phyloP scores from a whole-genome alignment of 1,284 basidiomycete genomes.

The Leccinum brunneo-olivaceum region DNA sequence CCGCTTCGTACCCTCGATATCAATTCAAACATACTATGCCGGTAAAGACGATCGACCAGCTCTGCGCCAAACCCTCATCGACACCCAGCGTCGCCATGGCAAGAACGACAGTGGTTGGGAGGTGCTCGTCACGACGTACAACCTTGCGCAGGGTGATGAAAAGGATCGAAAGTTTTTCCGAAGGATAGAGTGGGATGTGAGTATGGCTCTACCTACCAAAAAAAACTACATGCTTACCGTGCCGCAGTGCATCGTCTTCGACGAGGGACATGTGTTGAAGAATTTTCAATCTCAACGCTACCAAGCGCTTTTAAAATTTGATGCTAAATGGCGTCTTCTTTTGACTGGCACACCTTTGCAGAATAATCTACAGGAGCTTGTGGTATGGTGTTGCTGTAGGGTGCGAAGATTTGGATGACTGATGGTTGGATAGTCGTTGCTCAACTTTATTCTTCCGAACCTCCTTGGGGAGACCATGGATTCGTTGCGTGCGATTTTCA shows the following conservation, averaged over 20 bases:
- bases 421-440: constrained; percentile 63
- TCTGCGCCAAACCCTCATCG: constrained; percentile 67
- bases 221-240: constrained; percentile 6
- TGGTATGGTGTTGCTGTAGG: constrained; percentile 51
- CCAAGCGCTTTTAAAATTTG: constrained; percentile 79
- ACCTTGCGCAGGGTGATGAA: constrained; percentile 82
- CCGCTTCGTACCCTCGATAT: constrained; percentile 81
- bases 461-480: constrained; percentile 76
- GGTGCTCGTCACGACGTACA: constrained; percentile 95
- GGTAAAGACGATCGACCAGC: constrained; percentile 81
- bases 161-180: constrained; percentile 91
- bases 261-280: constrained; percentile 95
- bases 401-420: constrained; percentile 5
- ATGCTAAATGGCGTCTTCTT: constrained; percentile 85
- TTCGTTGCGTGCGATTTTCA: constrained; percentile 91
- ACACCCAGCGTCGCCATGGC: constrained; percentile 43
- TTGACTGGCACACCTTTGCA: constrained; percentile 95
- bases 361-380: constrained; percentile 89
- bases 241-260: constrained; percentile 79
- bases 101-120: constrained; percentile 67
- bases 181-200: constrained; percentile 85
- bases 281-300: constrained; percentile 96
- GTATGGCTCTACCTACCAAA: constrained; percentile 25
- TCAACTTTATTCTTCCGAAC: constrained; percentile 96
- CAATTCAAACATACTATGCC: constrained; percentile 92